Evolutionary conservation across 2,329 filamentous ascomycete species (phyloP), one percentile per base, ranked within the genome.

Genomic region (Cercospora canescens): DNA sequence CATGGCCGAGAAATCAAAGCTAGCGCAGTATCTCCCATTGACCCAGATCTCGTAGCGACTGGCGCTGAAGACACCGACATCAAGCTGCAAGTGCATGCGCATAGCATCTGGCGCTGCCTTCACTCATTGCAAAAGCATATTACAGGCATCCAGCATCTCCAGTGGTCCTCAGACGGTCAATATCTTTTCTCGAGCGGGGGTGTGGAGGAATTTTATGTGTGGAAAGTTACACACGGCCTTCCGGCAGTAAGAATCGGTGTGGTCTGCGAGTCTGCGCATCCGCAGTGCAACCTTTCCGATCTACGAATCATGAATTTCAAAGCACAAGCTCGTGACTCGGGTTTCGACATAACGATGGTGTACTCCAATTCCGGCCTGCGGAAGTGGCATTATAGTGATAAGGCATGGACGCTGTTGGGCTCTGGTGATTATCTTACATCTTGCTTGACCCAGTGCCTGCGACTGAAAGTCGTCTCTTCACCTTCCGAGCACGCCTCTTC

Each of bases 1-100:
- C 95, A 99, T 77, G 95, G 95, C 0, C 84, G 95, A 62, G 95
- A 99, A 78, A 91, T 98, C 71, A 92, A 91, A 76, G 79, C 86
- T 1, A 78, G 87, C 67, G 84, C 87, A 21, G 74, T 86, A 2
- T 83, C 83, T 0, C 41, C 65, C 3, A 63, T 52, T 1, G 37
- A 56, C 9, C 34, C 60, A 12, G 74, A 74, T 5, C 74, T 90
- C 4, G 80, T 91, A 37, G 89, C 88, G 1, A 91, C 89, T 1
- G 90, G 89, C 0, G 87, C 88, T 0, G 90, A 92, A 76, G 90
- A 92, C 73, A 92, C 90, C 0, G 80, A 85, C 14, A 91, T 99
- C 67, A 89, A 92, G 34, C 85, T 98, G 12, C 62, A 39, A 4
- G 32, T 96, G 89, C 84, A 77, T 81, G 39, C 84, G 69, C 50